Evolutionary conservation across 805 yeast genomes (phyloP).

Genomic region (Lipomyces spencermartinsiae): DNA sequence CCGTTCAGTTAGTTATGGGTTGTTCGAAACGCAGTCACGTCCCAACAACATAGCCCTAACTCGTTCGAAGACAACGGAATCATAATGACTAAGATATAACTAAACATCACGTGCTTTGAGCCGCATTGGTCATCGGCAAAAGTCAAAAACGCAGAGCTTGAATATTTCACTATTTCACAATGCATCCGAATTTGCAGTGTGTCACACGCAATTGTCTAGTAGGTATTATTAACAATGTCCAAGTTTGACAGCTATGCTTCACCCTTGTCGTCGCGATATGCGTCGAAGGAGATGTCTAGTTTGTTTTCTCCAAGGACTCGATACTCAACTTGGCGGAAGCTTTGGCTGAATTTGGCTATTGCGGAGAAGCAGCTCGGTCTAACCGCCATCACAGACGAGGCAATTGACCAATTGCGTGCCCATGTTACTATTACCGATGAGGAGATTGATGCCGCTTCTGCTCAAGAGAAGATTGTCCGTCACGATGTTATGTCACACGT

Average conservation of each 20-base stretch:
- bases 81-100: no score
- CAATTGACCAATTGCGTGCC: conserved; percentile 80
- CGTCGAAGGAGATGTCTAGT: conserved; percentile 95
- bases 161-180: no score
- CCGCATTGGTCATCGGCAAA: no score
- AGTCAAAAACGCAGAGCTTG: no score
- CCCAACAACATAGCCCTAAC: no score
- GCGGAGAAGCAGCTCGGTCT: conserved; percentile 95
- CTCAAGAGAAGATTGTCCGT: conserved; percentile 96
- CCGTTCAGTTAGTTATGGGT: no score
- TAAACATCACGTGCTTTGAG: no score
- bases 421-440: conserved; percentile 88
- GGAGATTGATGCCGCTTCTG: conserved; percentile 85
- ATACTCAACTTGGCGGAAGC: conserved; percentile 97
- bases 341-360: conserved; percentile 93
- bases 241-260: conserved; percentile 81
- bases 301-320: conserved; percentile 92
- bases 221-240: conserved; percentile 43
- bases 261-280: conserved; percentile 95
- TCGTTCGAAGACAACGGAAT: no score
- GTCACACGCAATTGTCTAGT: not conserved
- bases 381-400: conserved; percentile 84
- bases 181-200: no score
- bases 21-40: no score
- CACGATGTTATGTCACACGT: conserved; percentile 99